Percentiles rank a stretch among this genome's conserved stretches.
Evolutionary conservation across 768 basidiomycete genomes (phyloP).

Genomic region (Hortiboletus campestris): DNA sequence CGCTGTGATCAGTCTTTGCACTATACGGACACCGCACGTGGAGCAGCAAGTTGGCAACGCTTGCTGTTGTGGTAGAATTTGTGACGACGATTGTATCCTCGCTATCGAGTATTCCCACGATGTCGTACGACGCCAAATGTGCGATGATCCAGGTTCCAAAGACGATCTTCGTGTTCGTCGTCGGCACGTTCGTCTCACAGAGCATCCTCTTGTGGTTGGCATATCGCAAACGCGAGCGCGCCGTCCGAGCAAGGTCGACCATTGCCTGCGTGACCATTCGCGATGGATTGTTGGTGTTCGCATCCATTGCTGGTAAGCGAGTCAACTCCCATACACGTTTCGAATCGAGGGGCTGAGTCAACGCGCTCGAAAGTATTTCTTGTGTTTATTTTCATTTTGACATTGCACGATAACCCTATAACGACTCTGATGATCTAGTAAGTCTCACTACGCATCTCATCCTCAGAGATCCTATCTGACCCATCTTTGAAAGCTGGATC

Average conservation of each 20-base stretch:
- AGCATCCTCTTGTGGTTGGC: constrained; percentile 19
- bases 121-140: constrained; percentile 17
- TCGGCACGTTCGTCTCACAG: constrained; percentile 12
- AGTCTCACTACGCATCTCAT: background rate
- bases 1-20: constrained; percentile 16
- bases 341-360: background rate
- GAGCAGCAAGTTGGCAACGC: background rate
- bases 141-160: background rate
- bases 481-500: constrained; percentile 14
- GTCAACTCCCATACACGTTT: background rate
- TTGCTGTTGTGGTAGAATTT: constrained; percentile 13
- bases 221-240: constrained; percentile 10
- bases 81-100: background rate
- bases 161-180: constrained; percentile 2
- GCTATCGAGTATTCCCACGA: background rate
- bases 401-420: background rate
- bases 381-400: background rate
- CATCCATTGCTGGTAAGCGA: constrained; percentile 14
- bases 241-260: background rate
- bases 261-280: constrained; percentile 24
- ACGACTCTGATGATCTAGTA: constrained; percentile 15
- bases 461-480: background rate
- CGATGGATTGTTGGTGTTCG: constrained; percentile 19
- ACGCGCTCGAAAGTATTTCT: constrained; percentile 13
- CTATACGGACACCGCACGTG: constrained; percentile 7